A percentile compares a stretch with the other conserved stretches of the same genome.
Evolutionary conservation across 176 grass and related monocot species (phyloP).

Genomic region (Rhynchospora tenuis): DNA sequence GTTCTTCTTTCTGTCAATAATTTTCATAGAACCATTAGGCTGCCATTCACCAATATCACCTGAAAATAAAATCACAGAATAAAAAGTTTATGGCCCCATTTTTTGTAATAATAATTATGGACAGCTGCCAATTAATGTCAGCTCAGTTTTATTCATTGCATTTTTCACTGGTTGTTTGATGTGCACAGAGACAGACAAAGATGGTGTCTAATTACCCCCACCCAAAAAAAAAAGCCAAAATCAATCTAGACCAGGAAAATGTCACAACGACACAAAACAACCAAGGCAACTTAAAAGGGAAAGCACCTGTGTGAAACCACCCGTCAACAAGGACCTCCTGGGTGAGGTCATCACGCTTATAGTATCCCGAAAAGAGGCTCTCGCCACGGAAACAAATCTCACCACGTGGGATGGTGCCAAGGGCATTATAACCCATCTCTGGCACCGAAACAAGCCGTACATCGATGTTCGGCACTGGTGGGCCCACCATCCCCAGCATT

Average conservation of each 20-base stretch:
- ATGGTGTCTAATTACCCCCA: too few relatives aligned
- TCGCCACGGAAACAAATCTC: conserved; percentile 84
- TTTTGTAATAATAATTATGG: neutral
- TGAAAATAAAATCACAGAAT: conserved; percentile 19
- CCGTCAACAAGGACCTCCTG: conserved; percentile 72
- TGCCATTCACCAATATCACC: conserved; percentile 98
- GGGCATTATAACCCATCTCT: conserved; percentile 84
- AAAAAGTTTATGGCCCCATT: neutral
- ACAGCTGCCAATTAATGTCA: neutral
- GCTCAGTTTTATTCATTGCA: neutral
- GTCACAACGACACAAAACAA: neutral
- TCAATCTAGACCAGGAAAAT: neutral
- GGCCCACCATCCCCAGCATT: conserved; percentile 89
- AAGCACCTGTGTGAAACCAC: conserved; percentile 91
- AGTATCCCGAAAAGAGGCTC: conserved; percentile 90
- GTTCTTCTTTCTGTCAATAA: conserved; percentile 97
- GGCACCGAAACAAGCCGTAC: conserved; percentile 75
- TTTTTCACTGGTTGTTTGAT: neutral
- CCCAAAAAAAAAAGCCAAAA: neutral
- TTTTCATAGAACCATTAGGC: conserved; percentile 86
- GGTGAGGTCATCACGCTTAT: conserved; percentile 88
- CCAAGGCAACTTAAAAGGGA: neutral
- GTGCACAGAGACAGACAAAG: too few relatives aligned
- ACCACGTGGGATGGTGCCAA: conserved; percentile 58
- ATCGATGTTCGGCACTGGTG: conserved; percentile 83